phyloP scores from a whole-genome alignment of 2,329 filamentous ascomycete species.

The Pseudogymnoascus sp. region DNA sequence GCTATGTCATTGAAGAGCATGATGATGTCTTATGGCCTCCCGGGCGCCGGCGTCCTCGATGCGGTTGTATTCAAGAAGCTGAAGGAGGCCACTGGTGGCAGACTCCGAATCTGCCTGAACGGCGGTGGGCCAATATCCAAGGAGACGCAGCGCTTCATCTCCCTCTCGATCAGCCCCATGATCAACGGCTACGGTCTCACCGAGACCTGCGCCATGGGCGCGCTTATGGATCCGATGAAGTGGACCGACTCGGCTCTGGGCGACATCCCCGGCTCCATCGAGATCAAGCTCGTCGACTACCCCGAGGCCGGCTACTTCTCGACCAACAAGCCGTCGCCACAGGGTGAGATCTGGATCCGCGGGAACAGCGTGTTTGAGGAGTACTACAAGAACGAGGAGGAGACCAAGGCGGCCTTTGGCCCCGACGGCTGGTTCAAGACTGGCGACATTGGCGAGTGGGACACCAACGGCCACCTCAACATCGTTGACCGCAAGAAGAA shows the following conservation, averaged over 20 bases:
- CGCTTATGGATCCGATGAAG: conserved; percentile 68
- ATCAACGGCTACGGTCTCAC: conserved; percentile 86
- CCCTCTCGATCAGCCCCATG: conserved; percentile 84
- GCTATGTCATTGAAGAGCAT: conserved; percentile 48
- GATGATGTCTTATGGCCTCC: conserved; percentile 51
- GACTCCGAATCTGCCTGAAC: conserved; percentile 81
- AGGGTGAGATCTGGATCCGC: conserved; percentile 86
- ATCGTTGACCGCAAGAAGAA: conserved; percentile 89
- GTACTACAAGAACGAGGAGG: conserved; percentile 77
- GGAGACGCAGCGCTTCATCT: conserved; percentile 81
- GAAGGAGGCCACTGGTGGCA: conserved; percentile 76
- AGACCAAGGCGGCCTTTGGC: conserved; percentile 65
- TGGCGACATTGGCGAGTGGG: conserved; percentile 74
- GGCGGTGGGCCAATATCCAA: conserved; percentile 81
- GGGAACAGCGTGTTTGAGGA: conserved; percentile 63
- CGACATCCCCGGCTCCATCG: conserved; percentile 63
- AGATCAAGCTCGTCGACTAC: conserved; percentile 84
- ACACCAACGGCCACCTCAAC: conserved; percentile 59
- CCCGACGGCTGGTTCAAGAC: conserved; percentile 82
- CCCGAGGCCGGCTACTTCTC: conserved; percentile 71
- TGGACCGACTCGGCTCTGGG: conserved; percentile 72
- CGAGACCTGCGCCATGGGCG: conserved; percentile 77
- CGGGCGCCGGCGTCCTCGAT: conserved; percentile 63
- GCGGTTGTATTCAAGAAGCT: conserved; percentile 81
- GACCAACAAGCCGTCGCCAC: conserved; percentile 53